Conservation (phyloP, 352 stramenopile species). For the Pythium volutum region DNA sequence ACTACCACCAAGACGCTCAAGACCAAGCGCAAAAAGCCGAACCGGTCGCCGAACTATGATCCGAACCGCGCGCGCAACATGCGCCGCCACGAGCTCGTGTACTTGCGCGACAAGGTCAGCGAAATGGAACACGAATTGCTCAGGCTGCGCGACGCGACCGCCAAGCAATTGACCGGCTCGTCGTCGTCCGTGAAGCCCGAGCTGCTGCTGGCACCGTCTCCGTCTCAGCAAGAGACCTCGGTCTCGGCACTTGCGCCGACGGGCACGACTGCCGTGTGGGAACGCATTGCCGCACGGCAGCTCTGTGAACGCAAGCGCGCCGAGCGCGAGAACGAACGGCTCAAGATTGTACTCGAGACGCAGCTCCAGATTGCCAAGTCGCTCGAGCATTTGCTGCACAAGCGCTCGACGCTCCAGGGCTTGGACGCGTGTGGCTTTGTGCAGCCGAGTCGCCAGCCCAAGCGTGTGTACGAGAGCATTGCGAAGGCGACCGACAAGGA, state of each 20-base stretch:
- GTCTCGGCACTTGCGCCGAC: no score
- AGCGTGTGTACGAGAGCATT: constrained; percentile 18
- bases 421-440: constrained; percentile 21
- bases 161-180: background rate
- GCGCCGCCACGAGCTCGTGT: constrained; percentile 24
- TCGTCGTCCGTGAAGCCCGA: background rate
- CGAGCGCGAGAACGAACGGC: constrained; percentile 38
- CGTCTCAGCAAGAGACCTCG: no score
- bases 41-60: constrained; percentile 26
- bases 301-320: constrained; percentile 20
- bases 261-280: constrained; percentile 18
- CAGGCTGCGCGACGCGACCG: constrained; percentile 15
- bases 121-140: constrained; percentile 25
- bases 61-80: constrained; percentile 29
- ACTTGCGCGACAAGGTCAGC: constrained; percentile 21
- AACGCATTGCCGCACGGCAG: constrained; percentile 25
- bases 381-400: constrained; percentile 40
- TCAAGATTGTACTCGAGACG: constrained; percentile 49
- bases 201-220: no score
- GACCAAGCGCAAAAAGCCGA: constrained; percentile 20
- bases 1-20: constrained; percentile 15
- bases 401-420: constrained; percentile 31
- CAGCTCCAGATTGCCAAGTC: constrained; percentile 46
- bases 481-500: constrained; percentile 7
- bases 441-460: no score